Conservation (phyloP, 208 protist genomes). For the Novymonas esmeraldas region DNA sequence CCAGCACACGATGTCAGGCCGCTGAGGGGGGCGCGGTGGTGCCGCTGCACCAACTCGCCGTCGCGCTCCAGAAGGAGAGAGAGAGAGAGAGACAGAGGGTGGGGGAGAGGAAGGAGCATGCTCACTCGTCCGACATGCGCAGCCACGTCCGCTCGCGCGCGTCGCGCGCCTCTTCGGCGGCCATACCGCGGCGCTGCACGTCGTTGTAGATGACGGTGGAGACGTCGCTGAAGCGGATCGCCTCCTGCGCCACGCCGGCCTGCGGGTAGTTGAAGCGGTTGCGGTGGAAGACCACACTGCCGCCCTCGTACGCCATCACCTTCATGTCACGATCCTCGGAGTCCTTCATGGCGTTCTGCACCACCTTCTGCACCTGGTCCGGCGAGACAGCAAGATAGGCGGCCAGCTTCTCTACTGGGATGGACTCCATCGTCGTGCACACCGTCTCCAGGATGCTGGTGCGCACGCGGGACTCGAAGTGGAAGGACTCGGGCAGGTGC, state of each 20-base stretch:
- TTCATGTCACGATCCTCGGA: conserved; percentile 57
- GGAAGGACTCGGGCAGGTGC: conserved; percentile 70
- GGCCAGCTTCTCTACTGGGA: conserved; percentile 51
- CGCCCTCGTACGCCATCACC: conserved; percentile 42
- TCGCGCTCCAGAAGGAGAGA: neutral
- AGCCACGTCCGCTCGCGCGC: conserved; percentile 9
- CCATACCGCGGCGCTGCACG: conserved; percentile 16
- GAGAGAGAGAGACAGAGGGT: neutral
- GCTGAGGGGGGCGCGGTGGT: no score
- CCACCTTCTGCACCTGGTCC: conserved; percentile 47
- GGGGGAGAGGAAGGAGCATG: neutral
- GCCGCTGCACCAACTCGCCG: no score
- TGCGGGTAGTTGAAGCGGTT: conserved; percentile 80
- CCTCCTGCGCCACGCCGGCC: conserved; percentile 58
- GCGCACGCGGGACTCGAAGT: conserved; percentile 80
- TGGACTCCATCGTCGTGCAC: conserved; percentile 64
- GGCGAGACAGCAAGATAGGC: conserved; percentile 58
- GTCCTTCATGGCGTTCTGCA: conserved; percentile 70
- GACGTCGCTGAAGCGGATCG: conserved; percentile 66
- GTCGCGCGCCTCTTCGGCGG: conserved; percentile 13
- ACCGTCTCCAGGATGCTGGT: conserved; percentile 80
- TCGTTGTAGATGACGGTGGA: conserved; percentile 39
- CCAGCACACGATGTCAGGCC: no score
- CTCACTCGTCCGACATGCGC: conserved; percentile 13
- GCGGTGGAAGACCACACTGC: conserved; percentile 60